Base-by-base conservation (phyloP, 1,139 yeast species). In the Pichia sp. region DNA sequence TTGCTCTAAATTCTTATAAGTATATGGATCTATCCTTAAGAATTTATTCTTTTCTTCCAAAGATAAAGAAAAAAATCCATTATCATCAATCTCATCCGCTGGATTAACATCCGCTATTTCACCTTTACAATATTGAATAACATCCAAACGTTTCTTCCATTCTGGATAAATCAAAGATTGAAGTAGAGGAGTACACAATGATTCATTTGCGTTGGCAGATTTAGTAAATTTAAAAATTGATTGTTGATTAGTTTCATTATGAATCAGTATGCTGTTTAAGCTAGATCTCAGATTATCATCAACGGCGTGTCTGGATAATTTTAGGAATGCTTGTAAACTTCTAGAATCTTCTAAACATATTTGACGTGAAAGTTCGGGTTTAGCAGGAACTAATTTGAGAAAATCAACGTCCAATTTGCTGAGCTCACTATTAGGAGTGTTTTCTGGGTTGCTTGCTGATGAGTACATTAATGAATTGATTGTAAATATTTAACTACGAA, bases 21-120 rank as follows among this genome's bases (percentile, higher is more conserved):
- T 72, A 47, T 73, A 73, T 1, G 78, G 77, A 50, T 73, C 75
- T 6, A 69, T 47, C 24, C 72, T 59, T 58, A 34, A 56, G 48
- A 46, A 37, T 21, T 45, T 43, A 40, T 50, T 50, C 34, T 42
- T 48, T 42, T 48, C 51, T 25, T 51, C 57, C 20, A 40, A 50
- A 25, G 38, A 49, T 51, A 42, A 34, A 14, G 40, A 39, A 3
- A 23, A 47, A 42, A 42, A 38, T 24, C 38, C 50, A 22, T 54
- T 53, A 4, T 50, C 47, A 8, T 61, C 61, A 20, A 32, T 33
- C 4, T 62, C 47, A 29, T 64, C 65, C 6, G 38, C 23, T 38
- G 57, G 50, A 55, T 63, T 47, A 9, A 37, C 36, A 4, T 45
- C 38, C 10, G 62, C 56, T 8, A 42, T 10, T 47, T 63, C 64